Evolutionary conservation across 768 basidiomycete genomes (phyloP).

Genomic region (Cyclocybe cylindracea): DNA sequence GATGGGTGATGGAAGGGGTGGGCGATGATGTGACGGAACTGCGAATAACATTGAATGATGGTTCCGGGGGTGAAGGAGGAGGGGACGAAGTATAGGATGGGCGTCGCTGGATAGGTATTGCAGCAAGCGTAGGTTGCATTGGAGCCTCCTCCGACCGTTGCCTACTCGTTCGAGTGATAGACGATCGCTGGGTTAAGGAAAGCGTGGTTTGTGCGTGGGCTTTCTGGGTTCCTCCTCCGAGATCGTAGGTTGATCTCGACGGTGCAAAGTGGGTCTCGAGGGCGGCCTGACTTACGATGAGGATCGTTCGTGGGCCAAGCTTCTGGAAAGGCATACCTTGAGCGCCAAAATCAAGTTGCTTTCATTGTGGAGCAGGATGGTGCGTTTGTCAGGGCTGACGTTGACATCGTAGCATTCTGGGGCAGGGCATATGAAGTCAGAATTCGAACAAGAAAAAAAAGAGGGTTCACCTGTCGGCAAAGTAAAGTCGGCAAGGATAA

Average conservation of each 20-base stretch:
- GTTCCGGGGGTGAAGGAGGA: neutral
- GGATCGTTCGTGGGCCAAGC: neutral
- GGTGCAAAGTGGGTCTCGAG: slow-evolving; percentile 71
- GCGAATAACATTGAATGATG: too few species aligned
- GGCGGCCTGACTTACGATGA: slow-evolving; percentile 44
- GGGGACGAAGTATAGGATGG: neutral
- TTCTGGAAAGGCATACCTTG: slow-evolving; percentile 53
- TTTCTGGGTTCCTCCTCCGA: slow-evolving; percentile 31
- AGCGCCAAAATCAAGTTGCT: slow-evolving; percentile 73
- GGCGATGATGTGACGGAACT: neutral
- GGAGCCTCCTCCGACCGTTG: neutral
- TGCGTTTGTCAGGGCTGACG: slow-evolving; percentile 96
- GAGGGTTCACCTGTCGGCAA: slow-evolving; percentile 69
- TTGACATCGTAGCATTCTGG: slow-evolving; percentile 88
- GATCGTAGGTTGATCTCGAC: slow-evolving; percentile 71
- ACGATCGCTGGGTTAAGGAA: slow-evolving; percentile 7
- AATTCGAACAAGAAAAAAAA: neutral
- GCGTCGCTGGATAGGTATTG: neutral
- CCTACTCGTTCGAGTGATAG: neutral
- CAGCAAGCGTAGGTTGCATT: neutral
- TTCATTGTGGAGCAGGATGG: slow-evolving; percentile 89
- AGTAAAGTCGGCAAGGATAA: slow-evolving; percentile 81
- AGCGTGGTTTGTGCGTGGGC: slow-evolving; percentile 19
- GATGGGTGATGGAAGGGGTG: neutral
- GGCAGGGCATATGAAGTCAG: neutral